Base-by-base conservation (phyloP, 768 basidiomycete genomes). In the Amylocystis lapponica region DNA sequence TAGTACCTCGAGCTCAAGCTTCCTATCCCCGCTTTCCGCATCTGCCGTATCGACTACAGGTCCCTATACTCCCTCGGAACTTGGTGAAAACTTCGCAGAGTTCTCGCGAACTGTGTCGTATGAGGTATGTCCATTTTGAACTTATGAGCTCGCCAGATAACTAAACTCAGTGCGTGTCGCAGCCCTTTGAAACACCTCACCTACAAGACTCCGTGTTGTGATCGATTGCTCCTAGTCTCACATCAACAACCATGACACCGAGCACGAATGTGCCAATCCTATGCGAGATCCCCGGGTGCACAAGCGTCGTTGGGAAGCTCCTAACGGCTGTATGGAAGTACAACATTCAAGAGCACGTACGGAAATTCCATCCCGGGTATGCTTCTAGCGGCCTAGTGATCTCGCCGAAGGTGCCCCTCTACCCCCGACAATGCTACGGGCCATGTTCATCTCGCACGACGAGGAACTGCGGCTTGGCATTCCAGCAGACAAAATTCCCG, bases 251-350 rank as follows among this genome's bases (percentile, higher is more conserved):
- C 12, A 20, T 36, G 2, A 57, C 51, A 23, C 49, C 55, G 11
- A 61, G 52, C 39, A 64, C 62, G 23, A 64, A 64, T 49, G 46
- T 56, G 1, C 58, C 60, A 10, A 48, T 61, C 8, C 16, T 36
- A n/a, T 64, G 63, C 37, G 9, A 17, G 1, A 34, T 62, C 17
- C 54, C 53, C 34, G 30, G 29, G 10, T 45, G 47, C 19, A 20
- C 27, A 8, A 23, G 23, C 6, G 21, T 19, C 16, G 32, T 19
- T 22, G 32, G 25, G 6, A 17, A 27, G 20, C 4, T 23, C 7
- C 13, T 20, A 1, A 49, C 51, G 4, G 44, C 52, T 2, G 55
- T 60, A 16, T 64, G 61, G 61, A 62, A 60, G 41, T 62, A 61
- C 40, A 62, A 64, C 39, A 54, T 61, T 23, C 27, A n/a, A 16